A percentile compares a stretch with the other conserved stretches of the same genome.
phyloP scores from a whole-genome alignment of 2,329 filamentous ascomycete genomes.

The Albifimbria verrucaria region DNA sequence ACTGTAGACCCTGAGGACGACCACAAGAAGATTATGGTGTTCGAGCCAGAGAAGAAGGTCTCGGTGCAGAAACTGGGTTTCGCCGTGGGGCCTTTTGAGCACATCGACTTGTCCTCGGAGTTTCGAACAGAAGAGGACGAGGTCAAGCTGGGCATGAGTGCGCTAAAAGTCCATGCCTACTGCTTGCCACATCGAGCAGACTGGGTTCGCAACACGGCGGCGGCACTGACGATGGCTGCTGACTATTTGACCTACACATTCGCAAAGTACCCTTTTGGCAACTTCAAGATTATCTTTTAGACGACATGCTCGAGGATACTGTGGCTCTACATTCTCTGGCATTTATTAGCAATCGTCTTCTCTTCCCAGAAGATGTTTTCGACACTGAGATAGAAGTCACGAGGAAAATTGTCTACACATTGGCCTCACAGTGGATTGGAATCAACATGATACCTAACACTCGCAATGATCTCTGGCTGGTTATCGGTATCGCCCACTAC shows the following conservation, averaged over 20 bases:
- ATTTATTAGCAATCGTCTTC: constrained; percentile 79
- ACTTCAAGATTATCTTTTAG: constrained; percentile 94
- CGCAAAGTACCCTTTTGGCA: constrained; percentile 85
- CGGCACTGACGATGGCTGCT: constrained; percentile 80
- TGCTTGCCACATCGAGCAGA: constrained; percentile 80
- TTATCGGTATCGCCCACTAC: constrained; percentile 86
- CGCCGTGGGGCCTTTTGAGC: constrained; percentile 90
- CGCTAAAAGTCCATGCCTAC: constrained; percentile 85
- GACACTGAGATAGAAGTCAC: constrained; percentile 82
- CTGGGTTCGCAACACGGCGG: constrained; percentile 83
- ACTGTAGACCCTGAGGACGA: constrained; percentile 71
- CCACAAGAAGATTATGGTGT: constrained; percentile 83
- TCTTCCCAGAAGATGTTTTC: constrained; percentile 81
- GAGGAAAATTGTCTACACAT: constrained; percentile 73
- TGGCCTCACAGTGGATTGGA: constrained; percentile 92
- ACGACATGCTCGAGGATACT: constrained; percentile 77
- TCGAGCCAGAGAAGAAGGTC: constrained; percentile 70
- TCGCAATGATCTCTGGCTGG: constrained; percentile 80
- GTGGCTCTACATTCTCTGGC: constrained; percentile 78
- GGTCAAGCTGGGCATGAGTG: constrained; percentile 83
- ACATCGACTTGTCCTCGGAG: constrained; percentile 79
- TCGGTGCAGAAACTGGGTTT: constrained; percentile 90
- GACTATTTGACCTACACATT: constrained; percentile 88
- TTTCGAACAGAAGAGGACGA: constrained; percentile 90
- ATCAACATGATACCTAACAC: constrained; percentile 86